Conservation (phyloP, 371 early-diverging fungal species). For the Mucor mucedo region DNA sequence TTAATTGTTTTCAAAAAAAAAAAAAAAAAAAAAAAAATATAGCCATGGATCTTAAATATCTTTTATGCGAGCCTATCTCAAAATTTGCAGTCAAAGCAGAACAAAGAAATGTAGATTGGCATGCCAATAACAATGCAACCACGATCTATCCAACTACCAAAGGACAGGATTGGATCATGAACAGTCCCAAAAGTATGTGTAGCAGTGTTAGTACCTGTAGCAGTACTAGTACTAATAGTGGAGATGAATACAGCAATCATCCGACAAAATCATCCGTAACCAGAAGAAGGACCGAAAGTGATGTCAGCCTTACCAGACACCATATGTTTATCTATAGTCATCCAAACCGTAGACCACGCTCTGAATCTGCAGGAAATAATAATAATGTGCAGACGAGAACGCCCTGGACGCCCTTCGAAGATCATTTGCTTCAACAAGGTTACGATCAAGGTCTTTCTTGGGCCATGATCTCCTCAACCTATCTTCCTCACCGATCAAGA, state of each 20-base stretch:
- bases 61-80: slow-evolving; percentile 34
- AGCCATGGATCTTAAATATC: slow-evolving; percentile 31
- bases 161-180: slow-evolving; percentile 15
- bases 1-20: neutral
- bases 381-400: slow-evolving; percentile 48
- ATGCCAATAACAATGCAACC: slow-evolving; percentile 2
- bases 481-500: slow-evolving; percentile 53
- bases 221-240: slow-evolving; percentile 20
- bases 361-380: slow-evolving; percentile 28
- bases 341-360: slow-evolving; percentile 27
- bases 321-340: slow-evolving; percentile 35
- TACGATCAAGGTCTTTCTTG: slow-evolving; percentile 53
- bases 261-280: slow-evolving; percentile 1
- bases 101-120: slow-evolving; percentile 17
- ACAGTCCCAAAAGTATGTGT: slow-evolving; percentile 31
- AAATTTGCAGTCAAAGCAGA: slow-evolving; percentile 22
- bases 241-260: slow-evolving; percentile 1
- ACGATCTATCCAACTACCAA: slow-evolving; percentile 12
- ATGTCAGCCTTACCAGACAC: slow-evolving; percentile 24
- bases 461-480: slow-evolving; percentile 56
- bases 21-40: neutral
- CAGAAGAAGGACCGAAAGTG: slow-evolving; percentile 28
- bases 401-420: slow-evolving; percentile 56
- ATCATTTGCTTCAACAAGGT: slow-evolving; percentile 51
- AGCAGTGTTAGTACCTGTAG: slow-evolving; percentile 33